Percentiles rank a stretch among this genome's conserved stretches.
These are phyloP conservation scores for Diaporthe eres DNA, from an alignment of 2,329 filamentous ascomycete genomes.

Conservation along the genomic window DNA sequence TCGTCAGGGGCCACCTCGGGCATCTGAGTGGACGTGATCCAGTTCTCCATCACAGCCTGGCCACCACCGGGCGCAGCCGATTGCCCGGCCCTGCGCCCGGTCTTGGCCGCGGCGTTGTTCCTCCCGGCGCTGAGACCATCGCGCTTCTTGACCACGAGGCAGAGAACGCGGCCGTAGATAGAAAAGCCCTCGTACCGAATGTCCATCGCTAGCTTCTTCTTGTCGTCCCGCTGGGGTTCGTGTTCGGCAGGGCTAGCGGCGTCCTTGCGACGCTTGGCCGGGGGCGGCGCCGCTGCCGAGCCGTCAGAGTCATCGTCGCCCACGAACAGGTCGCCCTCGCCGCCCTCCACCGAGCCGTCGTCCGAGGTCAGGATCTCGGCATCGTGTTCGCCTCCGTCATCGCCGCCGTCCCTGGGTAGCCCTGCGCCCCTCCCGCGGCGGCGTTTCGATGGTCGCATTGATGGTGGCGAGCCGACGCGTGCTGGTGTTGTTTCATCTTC, in stretches of 20 bases:
- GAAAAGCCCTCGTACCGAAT: slow-evolving; percentile 96
- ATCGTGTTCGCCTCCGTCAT: slow-evolving; percentile 53
- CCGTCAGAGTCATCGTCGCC: slow-evolving; percentile 49
- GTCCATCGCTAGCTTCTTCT: slow-evolving; percentile 90
- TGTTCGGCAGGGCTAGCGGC: slow-evolving; percentile 47
- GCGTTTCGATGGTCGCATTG: slow-evolving; percentile 48
- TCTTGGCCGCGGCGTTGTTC: slow-evolving; percentile 6
- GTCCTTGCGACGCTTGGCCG: slow-evolving; percentile 62
- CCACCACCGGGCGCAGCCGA: slow-evolving; percentile 58
- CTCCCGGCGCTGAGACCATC: slow-evolving; percentile 49
- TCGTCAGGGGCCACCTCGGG: slow-evolving; percentile 56
- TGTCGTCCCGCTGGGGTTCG: slow-evolving; percentile 71
- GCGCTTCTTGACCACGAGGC: slow-evolving; percentile 86
- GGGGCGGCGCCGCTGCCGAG: slow-evolving; percentile 57
- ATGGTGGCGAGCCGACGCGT: slow-evolving; percentile 45
- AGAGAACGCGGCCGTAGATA: slow-evolving; percentile 94
- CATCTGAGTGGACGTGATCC: slow-evolving; percentile 85
- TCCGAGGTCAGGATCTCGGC: slow-evolving; percentile 44
- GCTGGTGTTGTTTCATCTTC: slow-evolving; percentile 49
- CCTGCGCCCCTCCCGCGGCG: slow-evolving; percentile 50
- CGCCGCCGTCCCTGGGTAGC: slow-evolving; percentile 47
- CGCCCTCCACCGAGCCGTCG: slow-evolving; percentile 39
- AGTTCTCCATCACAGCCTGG: slow-evolving; percentile 85
- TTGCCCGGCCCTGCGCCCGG: slow-evolving; percentile 46
- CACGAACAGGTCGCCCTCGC: slow-evolving; percentile 43